Evolutionary conservation across 2,329 filamentous ascomycete species (phyloP), one percentile per base, ranked within the genome.

Genomic region (Dendrostoma leiphaemia): DNA sequence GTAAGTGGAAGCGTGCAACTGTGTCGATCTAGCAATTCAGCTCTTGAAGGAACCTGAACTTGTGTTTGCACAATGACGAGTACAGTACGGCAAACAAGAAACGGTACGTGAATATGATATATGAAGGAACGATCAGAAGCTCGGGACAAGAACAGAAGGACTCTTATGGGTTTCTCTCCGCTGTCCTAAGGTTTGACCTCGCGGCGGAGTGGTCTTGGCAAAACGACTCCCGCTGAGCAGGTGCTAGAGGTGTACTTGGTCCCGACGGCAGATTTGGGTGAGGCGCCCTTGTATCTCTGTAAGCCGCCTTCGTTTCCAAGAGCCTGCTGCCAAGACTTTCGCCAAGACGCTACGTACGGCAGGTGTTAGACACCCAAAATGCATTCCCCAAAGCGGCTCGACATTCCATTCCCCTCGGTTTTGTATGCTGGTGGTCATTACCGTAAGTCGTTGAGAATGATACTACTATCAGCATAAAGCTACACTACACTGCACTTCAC

Each of bases 121-220:
- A 34, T 35, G n/a, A 26, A 35, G 28, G 24, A 51, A 32, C n/a
- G 17, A 34, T 13, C 24, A 51, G 40, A 17, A 26, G 48, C 19
- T 28, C 28, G 28, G 38, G 48, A 44, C 38, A 34, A 43, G 38
- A 43, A 34, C 29, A 21, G 32, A 32, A 26, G 48, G 35, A 40
- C 37, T 50, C 48, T 51, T 51, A 51, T 51, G 48, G 40, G 48
- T 38, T 45, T 45, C 32, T n/a, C 38, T 34, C 40, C 31, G 38
- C 38, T 35, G 48, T 29, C 13, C 24, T 21, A 51, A 51, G 48
- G 38, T 51, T 44, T 44, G 40, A 21, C 29, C 23, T 32, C 44
- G 44, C 44, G 48, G 48, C 48, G 48, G 48, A 51, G 48, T 17
- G 32, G 48, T 24, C 48, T 51, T 51, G 48, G 48, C 48, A 24